Percentiles rank a stretch among this genome's conserved stretches.
Evolutionary conservation across 495 filamentous ascomycete species (phyloP).

Genomic region (Aspergillus avenaceus): DNA sequence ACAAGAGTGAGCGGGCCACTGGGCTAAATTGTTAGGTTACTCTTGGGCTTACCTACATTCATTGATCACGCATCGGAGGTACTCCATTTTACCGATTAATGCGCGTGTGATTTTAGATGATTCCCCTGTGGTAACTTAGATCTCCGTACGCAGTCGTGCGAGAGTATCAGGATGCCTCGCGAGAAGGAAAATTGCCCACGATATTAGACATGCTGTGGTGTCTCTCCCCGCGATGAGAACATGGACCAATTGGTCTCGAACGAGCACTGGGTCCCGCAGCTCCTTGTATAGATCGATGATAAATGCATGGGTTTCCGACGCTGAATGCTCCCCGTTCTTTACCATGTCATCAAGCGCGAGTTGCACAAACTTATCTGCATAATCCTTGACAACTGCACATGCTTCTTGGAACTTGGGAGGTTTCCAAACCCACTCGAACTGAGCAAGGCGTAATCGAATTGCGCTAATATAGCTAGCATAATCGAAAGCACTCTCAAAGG

Average conservation of each 20-base stretch:
- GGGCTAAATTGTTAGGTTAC: not conserved
- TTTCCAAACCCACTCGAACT: too few species aligned
- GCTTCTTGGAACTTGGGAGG: too few species aligned
- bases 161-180: slow-evolving; percentile 22
- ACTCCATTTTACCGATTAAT: slow-evolving; percentile 35
- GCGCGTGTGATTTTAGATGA: slow-evolving; percentile 22
- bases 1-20: not conserved
- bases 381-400: too few species aligned
- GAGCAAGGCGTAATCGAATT: too few species aligned
- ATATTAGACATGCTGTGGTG: slow-evolving; percentile 50
- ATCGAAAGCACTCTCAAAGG: not conserved
- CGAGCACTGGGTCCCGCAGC: slow-evolving; percentile 17
- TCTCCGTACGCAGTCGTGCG: slow-evolving; percentile 17
- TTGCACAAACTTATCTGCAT: too few species aligned
- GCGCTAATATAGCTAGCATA: too few species aligned
- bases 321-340: slow-evolving; percentile 17
- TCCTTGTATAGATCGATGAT: slow-evolving; percentile 13
- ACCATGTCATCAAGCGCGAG: too few species aligned
- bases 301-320: slow-evolving; percentile 6
- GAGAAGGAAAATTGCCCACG: slow-evolving; percentile 34
- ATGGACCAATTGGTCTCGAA: slow-evolving; percentile 55
- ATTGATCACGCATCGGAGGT: slow-evolving; percentile 40
- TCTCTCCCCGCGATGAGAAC: slow-evolving; percentile 60
- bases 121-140: slow-evolving; percentile 22
- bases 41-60: slow-evolving; percentile 22